These are phyloP conservation scores for Eimeria falciformis DNA, from an alignment of 169 alveolate genomes.

Conservation along the genomic window DNA sequence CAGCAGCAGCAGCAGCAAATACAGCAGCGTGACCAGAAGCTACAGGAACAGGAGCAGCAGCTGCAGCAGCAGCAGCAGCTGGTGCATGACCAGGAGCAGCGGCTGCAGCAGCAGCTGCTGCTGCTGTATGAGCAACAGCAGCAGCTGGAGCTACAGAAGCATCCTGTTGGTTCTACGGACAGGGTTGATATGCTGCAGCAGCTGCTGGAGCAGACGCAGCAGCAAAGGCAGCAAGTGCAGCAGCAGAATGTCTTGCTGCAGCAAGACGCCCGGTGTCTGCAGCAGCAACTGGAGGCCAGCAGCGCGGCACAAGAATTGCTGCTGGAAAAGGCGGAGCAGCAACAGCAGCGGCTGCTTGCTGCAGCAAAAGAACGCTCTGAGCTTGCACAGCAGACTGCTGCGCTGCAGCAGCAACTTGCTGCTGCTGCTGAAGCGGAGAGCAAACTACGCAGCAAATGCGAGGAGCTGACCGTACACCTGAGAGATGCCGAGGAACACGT, in stretches of 20 bases:
- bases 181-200: neutral
- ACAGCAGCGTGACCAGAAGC: slow-evolving; percentile 60
- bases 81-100: neutral
- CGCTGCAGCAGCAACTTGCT: neutral
- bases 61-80: slow-evolving; percentile 30
- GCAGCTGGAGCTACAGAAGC: slow-evolving; percentile 43
- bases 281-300: slow-evolving; percentile 53
- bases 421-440: slow-evolving; percentile 33
- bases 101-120: slow-evolving; percentile 23
- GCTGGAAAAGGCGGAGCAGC: slow-evolving; percentile 68
- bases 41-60: slow-evolving; percentile 36
- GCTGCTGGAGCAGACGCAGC: slow-evolving; percentile 4
- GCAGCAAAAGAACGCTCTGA: slow-evolving; percentile 37
- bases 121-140: neutral
- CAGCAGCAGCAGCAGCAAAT: slow-evolving; percentile 60
- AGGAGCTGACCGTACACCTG: slow-evolving; percentile 43
- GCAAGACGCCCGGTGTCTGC: neutral
- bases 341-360: slow-evolving; percentile 54
- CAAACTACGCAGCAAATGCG: slow-evolving; percentile 4
- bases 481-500: slow-evolving; percentile 58
- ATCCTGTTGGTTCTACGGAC: too few species aligned
- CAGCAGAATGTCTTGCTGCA: slow-evolving; percentile 49
- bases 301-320: slow-evolving; percentile 60
- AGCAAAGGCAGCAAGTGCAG: slow-evolving; percentile 59
- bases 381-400: slow-evolving; percentile 34